Evolutionary conservation across 2,329 filamentous ascomycete genomes (phyloP).

Genomic region (Zalaria sp.): DNA sequence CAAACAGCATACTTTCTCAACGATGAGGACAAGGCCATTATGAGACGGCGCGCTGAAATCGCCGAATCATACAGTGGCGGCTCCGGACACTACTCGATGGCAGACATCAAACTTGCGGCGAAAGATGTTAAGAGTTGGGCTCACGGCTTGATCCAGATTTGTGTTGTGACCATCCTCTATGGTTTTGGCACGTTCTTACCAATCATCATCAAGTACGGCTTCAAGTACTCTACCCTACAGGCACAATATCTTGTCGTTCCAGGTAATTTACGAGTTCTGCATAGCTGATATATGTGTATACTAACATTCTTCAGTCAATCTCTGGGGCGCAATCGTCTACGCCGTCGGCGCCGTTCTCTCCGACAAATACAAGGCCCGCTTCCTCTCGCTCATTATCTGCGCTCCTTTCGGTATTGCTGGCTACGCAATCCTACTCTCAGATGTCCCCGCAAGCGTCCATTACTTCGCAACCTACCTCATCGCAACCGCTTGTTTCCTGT

Average conservation of each 20-base stretch:
- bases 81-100: conserved; percentile 14
- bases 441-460: conserved; percentile 12
- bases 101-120: conserved; percentile 18
- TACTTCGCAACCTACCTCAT: conserved; percentile 21
- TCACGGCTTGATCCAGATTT: conserved; percentile 24
- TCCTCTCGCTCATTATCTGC: conserved; percentile 20
- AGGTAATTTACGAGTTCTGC: not conserved
- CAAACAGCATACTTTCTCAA: conserved; percentile 20
- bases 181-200: conserved; percentile 28
- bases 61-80: conserved; percentile 18
- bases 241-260: conserved; percentile 26
- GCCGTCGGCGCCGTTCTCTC: conserved; percentile 23
- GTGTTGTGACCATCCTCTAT: conserved; percentile 25
- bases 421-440: conserved; percentile 17
- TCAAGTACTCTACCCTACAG: conserved; percentile 25
- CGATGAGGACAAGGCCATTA: conserved; percentile 15
- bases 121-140: conserved; percentile 19
- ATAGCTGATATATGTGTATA: not conserved
- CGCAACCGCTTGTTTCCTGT: conserved; percentile 19
- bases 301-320: conserved; percentile 14
- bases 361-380: conserved; percentile 23
- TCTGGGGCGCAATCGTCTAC: conserved; percentile 27
- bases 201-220: conserved; percentile 26
- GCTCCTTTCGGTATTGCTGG: conserved; percentile 17
- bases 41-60: conserved; percentile 15